Evolutionary conservation across 805 yeast genomes (phyloP).

Genomic region (Starmerella ratchasimensis): DNA sequence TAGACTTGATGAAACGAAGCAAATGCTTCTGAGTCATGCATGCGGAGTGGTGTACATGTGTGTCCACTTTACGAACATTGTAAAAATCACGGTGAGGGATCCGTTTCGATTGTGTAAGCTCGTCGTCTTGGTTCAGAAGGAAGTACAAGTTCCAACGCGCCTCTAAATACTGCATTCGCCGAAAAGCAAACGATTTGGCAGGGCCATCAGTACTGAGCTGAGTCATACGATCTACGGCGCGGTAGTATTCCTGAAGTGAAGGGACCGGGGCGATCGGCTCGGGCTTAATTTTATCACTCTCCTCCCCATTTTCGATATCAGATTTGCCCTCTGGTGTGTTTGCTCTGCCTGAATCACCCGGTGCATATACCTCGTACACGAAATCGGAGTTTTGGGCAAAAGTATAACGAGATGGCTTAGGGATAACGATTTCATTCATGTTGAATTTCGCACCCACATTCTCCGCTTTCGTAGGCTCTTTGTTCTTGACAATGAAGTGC

Average conservation of each 20-base stretch:
- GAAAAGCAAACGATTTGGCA: constrained; percentile 86
- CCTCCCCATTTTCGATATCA: constrained; percentile 2
- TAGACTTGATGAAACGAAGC: constrained; percentile 84
- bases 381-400: constrained; percentile 46
- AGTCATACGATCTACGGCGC: constrained; percentile 65
- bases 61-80: constrained; percentile 91
- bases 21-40: constrained; percentile 98
- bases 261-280: constrained; percentile 46
- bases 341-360: neutral
- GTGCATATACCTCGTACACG: constrained; percentile 47
- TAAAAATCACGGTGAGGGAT: constrained; percentile 97
- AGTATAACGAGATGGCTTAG: constrained; percentile 32
- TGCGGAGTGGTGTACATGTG: constrained; percentile 98
- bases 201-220: constrained; percentile 86
- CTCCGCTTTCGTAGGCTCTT: constrained; percentile 30
- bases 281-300: no score
- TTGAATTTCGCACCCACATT: constrained; percentile 42
- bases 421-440: constrained; percentile 41
- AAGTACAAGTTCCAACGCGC: constrained; percentile 92
- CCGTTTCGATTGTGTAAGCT: constrained; percentile 73
- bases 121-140: constrained; percentile 82
- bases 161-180: constrained; percentile 82
- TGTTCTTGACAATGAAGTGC: constrained; percentile 28
- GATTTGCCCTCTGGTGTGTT: constrained; percentile 17
- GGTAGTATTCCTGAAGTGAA: constrained; percentile 69